Evolutionary conservation across 2,329 filamentous ascomycete genomes (phyloP).

Genomic region (Beauveria medogensis): DNA sequence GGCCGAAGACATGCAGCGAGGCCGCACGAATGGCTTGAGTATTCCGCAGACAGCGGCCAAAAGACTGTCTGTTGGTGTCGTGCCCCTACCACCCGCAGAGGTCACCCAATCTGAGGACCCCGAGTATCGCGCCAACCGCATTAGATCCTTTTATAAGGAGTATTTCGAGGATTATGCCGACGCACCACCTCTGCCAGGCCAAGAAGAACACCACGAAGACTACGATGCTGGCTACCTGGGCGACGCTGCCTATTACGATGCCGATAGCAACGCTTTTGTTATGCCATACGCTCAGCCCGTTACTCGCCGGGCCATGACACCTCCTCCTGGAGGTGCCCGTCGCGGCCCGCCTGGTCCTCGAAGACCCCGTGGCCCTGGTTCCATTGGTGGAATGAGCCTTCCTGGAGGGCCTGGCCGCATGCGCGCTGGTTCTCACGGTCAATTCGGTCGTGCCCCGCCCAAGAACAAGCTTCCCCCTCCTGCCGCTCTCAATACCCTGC

Average conservation of each 20-base stretch:
- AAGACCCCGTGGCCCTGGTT: conserved; percentile 26
- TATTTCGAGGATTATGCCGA: conserved; percentile 84
- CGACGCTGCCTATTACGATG: conserved; percentile 60
- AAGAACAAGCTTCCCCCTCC: conserved; percentile 60
- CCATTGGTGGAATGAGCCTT: conserved; percentile 13
- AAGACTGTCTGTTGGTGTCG: conserved; percentile 62
- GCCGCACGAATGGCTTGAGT: conserved; percentile 33
- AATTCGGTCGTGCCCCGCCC: conserved; percentile 31
- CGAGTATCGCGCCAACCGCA: conserved; percentile 89
- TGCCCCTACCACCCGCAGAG: conserved; percentile 82
- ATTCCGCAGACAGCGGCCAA: conserved; percentile 48
- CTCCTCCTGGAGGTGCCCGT: conserved; percentile 58
- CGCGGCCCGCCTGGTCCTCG: conserved; percentile 43
- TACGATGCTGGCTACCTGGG: conserved; percentile 62
- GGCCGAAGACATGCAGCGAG: conserved; percentile 13
- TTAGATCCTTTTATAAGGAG: conserved; percentile 98
- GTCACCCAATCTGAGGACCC: conserved; percentile 76
- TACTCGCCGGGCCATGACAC: conserved; percentile 88
- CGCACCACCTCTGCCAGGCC: conserved; percentile 27
- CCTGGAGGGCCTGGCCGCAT: conserved; percentile 42
- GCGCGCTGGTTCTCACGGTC: conserved; percentile 37
- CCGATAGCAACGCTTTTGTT: conserved; percentile 61
- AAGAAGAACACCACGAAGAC: conserved; percentile 60
- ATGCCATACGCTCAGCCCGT: conserved; percentile 81
- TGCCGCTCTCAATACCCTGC: conserved; percentile 62